Evolutionary conservation across 305 asterid species (phyloP).

Genomic region (Andrographis paniculata): DNA sequence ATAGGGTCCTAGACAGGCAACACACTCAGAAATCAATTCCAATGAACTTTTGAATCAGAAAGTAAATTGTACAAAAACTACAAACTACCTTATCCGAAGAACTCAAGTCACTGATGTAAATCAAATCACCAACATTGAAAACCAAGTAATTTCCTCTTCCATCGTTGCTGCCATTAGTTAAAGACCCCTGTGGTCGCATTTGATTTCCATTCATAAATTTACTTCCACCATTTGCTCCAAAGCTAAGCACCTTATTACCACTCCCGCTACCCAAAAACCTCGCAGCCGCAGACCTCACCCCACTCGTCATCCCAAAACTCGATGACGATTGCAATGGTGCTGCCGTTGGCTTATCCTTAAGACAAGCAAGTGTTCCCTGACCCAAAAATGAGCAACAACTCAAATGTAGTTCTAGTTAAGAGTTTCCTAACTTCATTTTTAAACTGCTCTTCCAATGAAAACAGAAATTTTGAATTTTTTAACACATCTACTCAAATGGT

Average conservation of each 20-base stretch:
- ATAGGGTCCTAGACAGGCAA: conserved; percentile 76
- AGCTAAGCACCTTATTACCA: conserved; percentile 91
- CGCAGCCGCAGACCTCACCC: conserved; percentile 94
- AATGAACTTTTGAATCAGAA: conserved; percentile 13
- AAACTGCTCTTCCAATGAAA: conserved; percentile 15
- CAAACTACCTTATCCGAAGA: conserved; percentile 96
- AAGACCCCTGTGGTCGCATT: no score
- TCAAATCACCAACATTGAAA: conserved; percentile 92
- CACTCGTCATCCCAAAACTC: conserved; percentile 64
- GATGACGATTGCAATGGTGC: conserved; percentile 57
- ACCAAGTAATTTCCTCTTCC: conserved; percentile 97
- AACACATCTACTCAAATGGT: no score
- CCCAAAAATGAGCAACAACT: conserved; percentile 12
- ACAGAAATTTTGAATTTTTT: not conserved
- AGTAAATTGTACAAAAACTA: conserved; percentile 15
- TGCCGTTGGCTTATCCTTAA: conserved; percentile 78
- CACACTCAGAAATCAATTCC: conserved; percentile 30
- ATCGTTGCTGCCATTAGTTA: conserved; percentile 55
- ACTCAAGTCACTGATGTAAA: conserved; percentile 82
- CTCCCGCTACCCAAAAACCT: conserved; percentile 77
- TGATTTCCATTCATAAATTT: conserved; percentile 53
- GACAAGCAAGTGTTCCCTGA: conserved; percentile 88
- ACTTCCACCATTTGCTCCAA: conserved; percentile 90
- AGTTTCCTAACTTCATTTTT: conserved; percentile 30
- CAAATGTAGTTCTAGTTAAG: conserved; percentile 12